Percentiles rank a stretch among this genome's conserved stretches.
phyloP scores from a whole-genome alignment of 2,329 filamentous ascomycete genomes.

The Verticillium klebahnii region DNA sequence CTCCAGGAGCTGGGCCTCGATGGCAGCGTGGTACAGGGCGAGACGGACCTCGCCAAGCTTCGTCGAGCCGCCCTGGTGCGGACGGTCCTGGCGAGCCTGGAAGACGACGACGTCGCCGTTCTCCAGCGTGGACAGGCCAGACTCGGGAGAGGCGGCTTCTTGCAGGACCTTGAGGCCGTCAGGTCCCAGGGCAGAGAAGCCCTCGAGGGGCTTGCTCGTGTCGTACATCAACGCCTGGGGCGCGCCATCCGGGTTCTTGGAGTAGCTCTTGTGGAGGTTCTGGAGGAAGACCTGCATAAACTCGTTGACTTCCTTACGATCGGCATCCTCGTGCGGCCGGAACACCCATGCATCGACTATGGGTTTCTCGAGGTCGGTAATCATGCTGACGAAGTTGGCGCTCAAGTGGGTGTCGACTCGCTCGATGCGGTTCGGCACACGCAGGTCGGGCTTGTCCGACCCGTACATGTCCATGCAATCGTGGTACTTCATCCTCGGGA shows the following conservation, averaged over 20 bases:
- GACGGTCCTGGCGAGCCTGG: slow-evolving; percentile 66
- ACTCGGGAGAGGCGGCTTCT: slow-evolving; percentile 16
- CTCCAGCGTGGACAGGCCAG: slow-evolving; percentile 35
- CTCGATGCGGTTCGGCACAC: slow-evolving; percentile 68
- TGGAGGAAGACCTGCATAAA: slow-evolving; percentile 72
- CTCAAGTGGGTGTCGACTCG: slow-evolving; percentile 60
- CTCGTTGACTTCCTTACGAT: slow-evolving; percentile 46
- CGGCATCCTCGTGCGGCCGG: slow-evolving; percentile 43
- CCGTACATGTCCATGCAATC: slow-evolving; percentile 78
- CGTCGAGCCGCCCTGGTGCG: slow-evolving; percentile 68
- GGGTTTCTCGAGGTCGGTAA: slow-evolving; percentile 64
- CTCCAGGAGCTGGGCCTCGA: slow-evolving; percentile 55
- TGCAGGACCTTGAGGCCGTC: slow-evolving; percentile 22
- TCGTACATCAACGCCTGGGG: slow-evolving; percentile 78
- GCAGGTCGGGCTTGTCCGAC: slow-evolving; percentile 86
- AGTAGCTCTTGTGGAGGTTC: slow-evolving; percentile 51
- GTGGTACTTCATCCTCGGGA: slow-evolving; percentile 64
- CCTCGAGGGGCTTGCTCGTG: slow-evolving; percentile 65
- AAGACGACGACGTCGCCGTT: slow-evolving; percentile 77
- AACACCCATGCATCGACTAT: slow-evolving; percentile 73
- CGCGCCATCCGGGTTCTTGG: slow-evolving; percentile 67
- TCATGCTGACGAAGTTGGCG: slow-evolving; percentile 65
- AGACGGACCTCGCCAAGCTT: slow-evolving; percentile 68
- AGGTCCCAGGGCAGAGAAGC: slow-evolving; percentile 69
- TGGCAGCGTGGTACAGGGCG: slow-evolving; percentile 63